Evolutionary conservation across 1,284 basidiomycete genomes (phyloP), one percentile per base, ranked within the genome.

Genomic region (Bondarzewia mesenterica): DNA sequence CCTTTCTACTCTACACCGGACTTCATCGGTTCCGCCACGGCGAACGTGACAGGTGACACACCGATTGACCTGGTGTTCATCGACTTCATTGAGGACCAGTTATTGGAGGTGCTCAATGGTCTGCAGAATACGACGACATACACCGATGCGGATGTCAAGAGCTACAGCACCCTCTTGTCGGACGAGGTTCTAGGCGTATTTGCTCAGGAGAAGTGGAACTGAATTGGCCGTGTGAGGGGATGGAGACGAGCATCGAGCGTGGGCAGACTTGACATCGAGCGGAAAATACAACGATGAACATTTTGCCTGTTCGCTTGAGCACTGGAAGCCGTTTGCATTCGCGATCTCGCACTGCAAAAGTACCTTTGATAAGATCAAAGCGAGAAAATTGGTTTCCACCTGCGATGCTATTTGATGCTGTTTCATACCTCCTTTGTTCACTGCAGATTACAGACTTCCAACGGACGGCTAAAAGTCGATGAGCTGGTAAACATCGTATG

Each of bases 51-150:
- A 0, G 67, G 66, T 50, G 69, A 74, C 49, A 70, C 74, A 0
- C 68, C 70, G 0, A 70, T 88, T 53, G 85, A 88, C 57, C 70
- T 89, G 22, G 77, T 88, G 41, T 88, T 87, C 59, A 69, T 83
- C 40, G 68, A 80, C 62, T 88, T 86, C 61, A 80, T 85, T 56
- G 69, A 75, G 60, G 52, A 52, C 4, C 64, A 77, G 50, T 59
- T 86, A 39, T 54, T 88, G 44, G 46, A 54, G 14, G 72, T 78
- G 44, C 60, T 86, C 44, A 89, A 87, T 58, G 27, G 49, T 4
- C 55, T 82, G 22, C 78, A 81, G 62, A 74, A 40, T n/a, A 59
- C 51, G 15, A 75, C 70, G 59, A 70, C 60, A 5, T 85, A 75
- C 58, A 75, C 77, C 5, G 59, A 60, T 0, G 59, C 65, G 5